Conservation (phyloP, 2,329 filamentous ascomycete genomes). For the Chaetomium sp. region DNA sequence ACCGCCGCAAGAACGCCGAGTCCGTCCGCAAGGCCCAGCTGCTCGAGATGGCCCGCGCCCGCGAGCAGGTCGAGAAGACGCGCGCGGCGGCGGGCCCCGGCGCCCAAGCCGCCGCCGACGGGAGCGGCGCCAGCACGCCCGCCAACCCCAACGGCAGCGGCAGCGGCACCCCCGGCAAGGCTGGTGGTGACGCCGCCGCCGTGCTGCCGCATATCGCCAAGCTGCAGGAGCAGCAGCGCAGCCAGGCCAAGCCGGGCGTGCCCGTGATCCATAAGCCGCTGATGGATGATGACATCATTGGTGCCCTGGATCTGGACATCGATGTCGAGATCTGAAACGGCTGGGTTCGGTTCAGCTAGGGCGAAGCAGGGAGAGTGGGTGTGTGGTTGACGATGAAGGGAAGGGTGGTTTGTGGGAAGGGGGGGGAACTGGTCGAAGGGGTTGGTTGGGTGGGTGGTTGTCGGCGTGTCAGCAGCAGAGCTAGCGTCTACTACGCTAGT, state of each 20-base stretch:
- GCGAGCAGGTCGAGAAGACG: constrained; percentile 62
- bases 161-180: constrained; percentile 28
- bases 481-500: neutral
- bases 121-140: constrained; percentile 47
- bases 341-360: neutral
- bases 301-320: constrained; percentile 83
- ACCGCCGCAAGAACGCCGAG: constrained; percentile 82
- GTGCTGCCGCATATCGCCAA: constrained; percentile 57
- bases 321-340: constrained; percentile 66
- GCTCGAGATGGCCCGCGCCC: constrained; percentile 69
- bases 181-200: constrained; percentile 42
- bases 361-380: neutral
- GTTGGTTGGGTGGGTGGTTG: neutral
- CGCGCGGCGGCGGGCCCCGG: too few species aligned
- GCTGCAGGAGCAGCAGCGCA: constrained; percentile 54
- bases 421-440: neutral
- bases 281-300: constrained; percentile 92
- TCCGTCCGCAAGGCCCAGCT: constrained; percentile 89
- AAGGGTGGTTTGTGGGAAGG: neutral
- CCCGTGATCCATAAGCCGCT: constrained; percentile 75
- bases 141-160: too few species aligned
- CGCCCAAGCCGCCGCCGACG: neutral
- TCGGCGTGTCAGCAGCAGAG: too few species aligned
- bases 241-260: constrained; percentile 56
- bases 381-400: neutral